phyloP scores from a whole-genome alignment of 2,329 filamentous ascomycete species.

The Huntiella abstrusa region DNA sequence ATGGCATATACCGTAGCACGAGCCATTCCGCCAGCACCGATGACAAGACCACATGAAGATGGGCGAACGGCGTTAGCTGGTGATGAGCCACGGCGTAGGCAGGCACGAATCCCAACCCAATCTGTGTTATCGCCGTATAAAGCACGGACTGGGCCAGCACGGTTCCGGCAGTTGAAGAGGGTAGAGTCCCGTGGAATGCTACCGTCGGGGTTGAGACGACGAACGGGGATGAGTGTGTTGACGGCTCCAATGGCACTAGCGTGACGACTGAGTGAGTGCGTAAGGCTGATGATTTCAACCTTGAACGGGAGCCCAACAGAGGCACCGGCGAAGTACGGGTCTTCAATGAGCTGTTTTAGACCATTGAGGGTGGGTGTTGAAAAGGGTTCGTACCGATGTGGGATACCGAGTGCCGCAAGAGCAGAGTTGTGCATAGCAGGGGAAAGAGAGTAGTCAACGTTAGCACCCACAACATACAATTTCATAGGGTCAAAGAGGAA shows the following conservation, averaged over 20 bases:
- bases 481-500: constrained; percentile 51
- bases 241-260: constrained; percentile 58
- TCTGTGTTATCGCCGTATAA: constrained; percentile 67
- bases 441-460: constrained; percentile 53
- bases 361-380: constrained; percentile 43
- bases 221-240: constrained; percentile 56
- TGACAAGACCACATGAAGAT: constrained; percentile 35
- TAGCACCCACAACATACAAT: constrained; percentile 56
- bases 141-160: constrained; percentile 46
- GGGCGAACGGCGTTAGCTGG: constrained; percentile 47
- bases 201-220: constrained; percentile 37
- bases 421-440: constrained; percentile 63
- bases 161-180: constrained; percentile 25
- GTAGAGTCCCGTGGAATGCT: constrained; percentile 28
- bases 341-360: constrained; percentile 43
- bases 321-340: constrained; percentile 51
- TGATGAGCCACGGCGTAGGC: constrained; percentile 51
- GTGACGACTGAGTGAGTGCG: constrained; percentile 51
- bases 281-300: constrained; percentile 48
- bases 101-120: constrained; percentile 62
- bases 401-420: constrained; percentile 46
- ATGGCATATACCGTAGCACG: constrained; percentile 61
- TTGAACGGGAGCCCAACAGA: constrained; percentile 60
- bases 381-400: constrained; percentile 45
- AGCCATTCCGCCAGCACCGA: constrained; percentile 58